Conservation (phyloP, 768 basidiomycete species). For the Suillus luteus region DNA sequence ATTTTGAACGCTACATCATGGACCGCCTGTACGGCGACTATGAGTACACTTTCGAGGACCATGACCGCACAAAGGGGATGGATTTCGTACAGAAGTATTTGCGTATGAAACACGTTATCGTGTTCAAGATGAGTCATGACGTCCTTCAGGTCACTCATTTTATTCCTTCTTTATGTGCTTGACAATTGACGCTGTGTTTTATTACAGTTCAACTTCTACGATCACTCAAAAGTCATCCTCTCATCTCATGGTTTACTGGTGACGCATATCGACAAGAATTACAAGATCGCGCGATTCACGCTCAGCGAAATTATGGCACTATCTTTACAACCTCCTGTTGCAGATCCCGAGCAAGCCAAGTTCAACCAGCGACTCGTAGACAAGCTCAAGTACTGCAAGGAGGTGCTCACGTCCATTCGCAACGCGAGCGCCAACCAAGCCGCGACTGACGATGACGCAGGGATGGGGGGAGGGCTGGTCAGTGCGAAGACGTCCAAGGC, state of each 20-base stretch:
- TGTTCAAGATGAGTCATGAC: constrained; percentile 95
- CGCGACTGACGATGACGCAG: constrained; percentile 17
- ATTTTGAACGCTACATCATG: constrained; percentile 95
- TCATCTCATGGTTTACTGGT: constrained; percentile 77
- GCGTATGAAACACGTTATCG: constrained; percentile 95
- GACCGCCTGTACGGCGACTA: constrained; percentile 84
- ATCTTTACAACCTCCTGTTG: constrained; percentile 41
- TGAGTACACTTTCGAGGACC: constrained; percentile 77
- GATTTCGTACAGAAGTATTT: constrained; percentile 95
- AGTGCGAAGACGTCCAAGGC: constrained; percentile 23
- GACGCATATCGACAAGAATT: constrained; percentile 91
- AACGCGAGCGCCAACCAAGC: constrained; percentile 51
- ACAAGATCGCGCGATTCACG: constrained; percentile 72
- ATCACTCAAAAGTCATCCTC: constrained; percentile 93
- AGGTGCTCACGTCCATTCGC: constrained; percentile 73
- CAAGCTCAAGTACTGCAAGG: constrained; percentile 86
- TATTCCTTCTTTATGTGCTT: constrained; percentile 6
- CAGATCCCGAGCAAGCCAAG: constrained; percentile 59
- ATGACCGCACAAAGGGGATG: constrained; percentile 75
- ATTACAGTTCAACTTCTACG: constrained; percentile 94
- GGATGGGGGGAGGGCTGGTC: constrained; percentile 11
- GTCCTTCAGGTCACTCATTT: constrained; percentile 79
- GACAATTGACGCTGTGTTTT: background rate
- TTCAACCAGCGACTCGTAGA: constrained; percentile 66
- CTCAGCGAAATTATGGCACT: constrained; percentile 70